phyloP scores from a whole-genome alignment of 306 rosid genomes.

The Ziziphus jujuba region DNA sequence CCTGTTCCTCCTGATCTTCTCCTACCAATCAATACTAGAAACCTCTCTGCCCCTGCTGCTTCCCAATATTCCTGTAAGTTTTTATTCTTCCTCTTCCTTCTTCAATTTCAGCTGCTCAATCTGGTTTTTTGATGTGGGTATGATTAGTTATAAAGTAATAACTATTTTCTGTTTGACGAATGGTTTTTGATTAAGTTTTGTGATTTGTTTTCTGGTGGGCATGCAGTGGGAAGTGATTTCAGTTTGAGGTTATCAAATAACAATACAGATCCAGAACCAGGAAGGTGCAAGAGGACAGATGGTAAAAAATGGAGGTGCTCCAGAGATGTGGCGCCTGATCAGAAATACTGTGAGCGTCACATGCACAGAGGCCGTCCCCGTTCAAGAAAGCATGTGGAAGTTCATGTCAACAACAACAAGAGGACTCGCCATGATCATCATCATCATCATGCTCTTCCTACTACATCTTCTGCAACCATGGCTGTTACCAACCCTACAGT shows the following conservation, averaged over 20 bases:
- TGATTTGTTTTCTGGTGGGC: neutral
- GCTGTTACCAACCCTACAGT: conserved; percentile 32
- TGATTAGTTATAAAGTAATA: neutral
- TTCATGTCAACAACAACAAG: conserved; percentile 45
- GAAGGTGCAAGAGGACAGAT: conserved; percentile 78
- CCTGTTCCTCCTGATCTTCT: conserved; percentile 77
- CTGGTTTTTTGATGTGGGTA: conserved; percentile 1
- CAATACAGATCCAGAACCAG: conserved; percentile 62
- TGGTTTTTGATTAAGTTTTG: neutral
- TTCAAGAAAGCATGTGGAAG: conserved; percentile 99
- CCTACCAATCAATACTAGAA: conserved; percentile 9
- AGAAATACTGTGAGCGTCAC: conserved; percentile 82
- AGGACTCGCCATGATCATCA: conserved; percentile 52
- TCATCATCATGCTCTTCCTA: conserved; percentile 32
- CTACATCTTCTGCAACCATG: conserved; percentile 20
- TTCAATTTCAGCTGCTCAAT: neutral
- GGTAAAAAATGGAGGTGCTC: conserved; percentile 94
- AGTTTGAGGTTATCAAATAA: conserved; percentile 48
- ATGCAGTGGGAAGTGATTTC: conserved; percentile 44
- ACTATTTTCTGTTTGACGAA: neutral
- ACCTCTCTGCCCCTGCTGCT: conserved; percentile 18
- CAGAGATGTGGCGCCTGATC: conserved; percentile 70
- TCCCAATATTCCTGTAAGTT: conserved; percentile 38
- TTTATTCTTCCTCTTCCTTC: neutral
- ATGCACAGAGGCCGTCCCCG: conserved; percentile 96